Base-by-base conservation (phyloP, 495 filamentous ascomycete genomes). In the Penicillium turbatum region DNA sequence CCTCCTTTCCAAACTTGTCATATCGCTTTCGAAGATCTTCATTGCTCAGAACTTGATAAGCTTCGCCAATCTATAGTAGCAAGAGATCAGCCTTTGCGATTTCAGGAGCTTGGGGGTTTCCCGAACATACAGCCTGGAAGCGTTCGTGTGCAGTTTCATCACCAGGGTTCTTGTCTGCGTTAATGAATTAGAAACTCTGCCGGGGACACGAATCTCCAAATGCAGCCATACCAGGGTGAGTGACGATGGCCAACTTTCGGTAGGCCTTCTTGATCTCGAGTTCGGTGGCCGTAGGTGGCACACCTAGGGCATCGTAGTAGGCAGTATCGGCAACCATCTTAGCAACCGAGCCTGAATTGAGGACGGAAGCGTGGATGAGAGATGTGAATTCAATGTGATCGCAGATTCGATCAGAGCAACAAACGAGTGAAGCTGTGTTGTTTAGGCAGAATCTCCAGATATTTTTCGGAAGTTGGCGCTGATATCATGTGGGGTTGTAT, bases 211-310 rank as follows among this genome's bases (percentile, higher is more conserved):
- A n/a, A 47, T 12, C 5, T 9, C 6, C 11, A 24, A 6, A 32
- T 3, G 6, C 1, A 2, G 10, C 1, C 69, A 29, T 71, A 85
- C 82, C 82, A n/a, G 84, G 84, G 61, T 87, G 84, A 53, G 85
- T 83, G 51, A 79, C 77, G 60, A 99, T 96, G 40, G 93, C 93
- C 29, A 93, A 85, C 71, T 92, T 97, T 54, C 93, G 82, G 71
- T 99, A 99, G n/a, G 93, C 93, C 73, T 97, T 97, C 78, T 99
- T 99, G 73, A 99, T 97, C 57, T 99, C 95, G 7, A 97, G 84
- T 67, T 95, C 90, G 50, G 90, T 87, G 15, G 93, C 95, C 10
- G 85, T 89, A 37, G 92, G 86, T 68, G 84, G 81, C 62, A 99
- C 95, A 53, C 86, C 88, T 12, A 99, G 79, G 60, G 81, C 84